Base-by-base conservation (phyloP, 2,329 filamentous ascomycete species). In the Fusarium sp. region DNA sequence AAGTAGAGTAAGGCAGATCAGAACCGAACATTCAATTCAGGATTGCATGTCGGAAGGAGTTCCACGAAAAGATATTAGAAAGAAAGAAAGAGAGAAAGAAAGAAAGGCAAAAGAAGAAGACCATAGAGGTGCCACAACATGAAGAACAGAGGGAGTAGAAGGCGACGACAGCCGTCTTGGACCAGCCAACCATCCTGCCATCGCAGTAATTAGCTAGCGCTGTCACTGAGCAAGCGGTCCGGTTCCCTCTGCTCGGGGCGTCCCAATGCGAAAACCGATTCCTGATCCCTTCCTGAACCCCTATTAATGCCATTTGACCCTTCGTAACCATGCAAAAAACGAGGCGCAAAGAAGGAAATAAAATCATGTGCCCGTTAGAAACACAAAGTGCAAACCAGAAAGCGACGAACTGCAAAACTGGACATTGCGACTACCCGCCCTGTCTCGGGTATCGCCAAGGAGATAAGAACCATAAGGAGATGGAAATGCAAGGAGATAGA, bases 121-220 rank as follows among this genome's bases (percentile, higher is more conserved):
- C 75, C 77, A 79, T 72, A 75, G 75, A 79, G 76, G 77, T 78
- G 78, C 77, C 81, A 77, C 75, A 77, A 79, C 76, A 78, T 78
- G 76, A 69, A 67, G 72, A 84, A 77, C 73, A 74, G 72, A 73
- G 63, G 72, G 79, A 84, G 81, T 83, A 79, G 78, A 81, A 79
- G 80, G 66, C 67, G 61, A 78, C 72, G 76, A 79, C 77, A 81
- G 80, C 79, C 80, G 75, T 81, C 75, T 82, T 86, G 84, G 83
- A 82, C 84, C 84, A 85, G 84, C 84, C 84, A 85, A 83, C 75
- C 74, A 71, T 77, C 70, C 78, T 77, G 77, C 77, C 72, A 74
- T 75, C 76, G 80, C 81, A 83, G 81, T 80, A 81, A 83, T 83
- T 81, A 83, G 81, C 79, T 79, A 78, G 80, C 80, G 78, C 74